These are phyloP conservation scores for Colletotrichum sp. DNA, from an alignment of 2,329 filamentous ascomycete species.

Conservation along the genomic window DNA sequence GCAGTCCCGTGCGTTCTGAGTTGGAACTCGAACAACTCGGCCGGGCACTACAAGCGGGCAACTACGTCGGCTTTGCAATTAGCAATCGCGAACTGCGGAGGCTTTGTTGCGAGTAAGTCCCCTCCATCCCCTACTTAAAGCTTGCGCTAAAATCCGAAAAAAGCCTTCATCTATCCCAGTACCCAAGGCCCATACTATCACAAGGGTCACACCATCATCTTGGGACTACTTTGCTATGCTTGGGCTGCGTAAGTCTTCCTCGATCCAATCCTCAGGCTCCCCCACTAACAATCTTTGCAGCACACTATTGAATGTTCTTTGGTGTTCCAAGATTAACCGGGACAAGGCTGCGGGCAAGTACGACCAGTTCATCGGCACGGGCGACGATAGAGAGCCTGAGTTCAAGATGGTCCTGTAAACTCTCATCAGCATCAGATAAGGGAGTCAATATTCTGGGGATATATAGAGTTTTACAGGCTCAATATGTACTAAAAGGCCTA, in stretches of 20 bases:
- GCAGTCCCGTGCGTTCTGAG: conserved; percentile 67
- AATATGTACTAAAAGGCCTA: not conserved
- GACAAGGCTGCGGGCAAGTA: conserved; percentile 68
- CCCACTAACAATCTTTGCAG: conserved; percentile 34
- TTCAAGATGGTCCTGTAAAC: conserved; percentile 64
- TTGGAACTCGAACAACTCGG: conserved; percentile 72
- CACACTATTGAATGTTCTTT: conserved; percentile 64
- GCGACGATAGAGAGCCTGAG: conserved; percentile 67
- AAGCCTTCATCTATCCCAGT: conserved; percentile 65
- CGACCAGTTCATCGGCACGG: conserved; percentile 58
- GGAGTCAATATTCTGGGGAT: accelerated
- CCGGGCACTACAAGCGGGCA: conserved; percentile 73
- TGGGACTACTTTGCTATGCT: conserved; percentile 63
- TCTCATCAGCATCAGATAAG: not conserved
- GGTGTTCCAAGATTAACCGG: conserved; percentile 67
- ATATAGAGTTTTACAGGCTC: not conserved
- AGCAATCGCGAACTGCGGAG: conserved; percentile 70
- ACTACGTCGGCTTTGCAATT: conserved; percentile 70
- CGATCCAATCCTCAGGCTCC: not conserved
- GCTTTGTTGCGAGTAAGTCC: conserved; percentile 64
- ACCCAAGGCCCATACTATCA: conserved; percentile 62
- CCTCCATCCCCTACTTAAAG: accelerated
- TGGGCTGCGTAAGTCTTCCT: conserved; percentile 64
- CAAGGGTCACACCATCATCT: conserved; percentile 64
- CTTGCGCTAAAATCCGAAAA: not conserved